Evolutionary conservation across 2,329 filamentous ascomycete genomes (phyloP), one percentile per base, ranked within the genome.

Genomic region (Lecanosticta acicola): DNA sequence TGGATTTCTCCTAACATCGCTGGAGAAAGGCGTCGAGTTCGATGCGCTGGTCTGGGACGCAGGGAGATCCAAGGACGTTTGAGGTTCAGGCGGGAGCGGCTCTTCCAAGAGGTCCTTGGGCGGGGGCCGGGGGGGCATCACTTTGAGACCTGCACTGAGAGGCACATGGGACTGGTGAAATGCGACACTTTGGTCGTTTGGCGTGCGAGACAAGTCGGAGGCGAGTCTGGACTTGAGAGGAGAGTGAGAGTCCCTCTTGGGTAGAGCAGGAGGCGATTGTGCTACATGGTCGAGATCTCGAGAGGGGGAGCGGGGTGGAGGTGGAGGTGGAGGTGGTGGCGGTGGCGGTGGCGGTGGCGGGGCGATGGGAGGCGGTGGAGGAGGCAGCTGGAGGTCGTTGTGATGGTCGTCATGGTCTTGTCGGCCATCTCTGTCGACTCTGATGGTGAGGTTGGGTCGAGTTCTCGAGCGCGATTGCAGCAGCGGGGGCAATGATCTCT

Each of bases 341-440:
- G 39, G 38, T 14, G 29, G 32, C 7, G 20, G 17, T 24, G 37
- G 49, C 43, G 19, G 39, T 24, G 38, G 44, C 33, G 56, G 50
- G 14, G 57, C 55, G 38, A 56, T 58, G 13, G 52, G 48, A 41
- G 57, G 56, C 16, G 53, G 53, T 18, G 53, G 48, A 20, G 52
- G 54, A 26, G 51, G 47, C 37, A 29, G 32, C 3, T 34, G 19
- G 11, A 50, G 41, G 9, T 20, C 18, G 26, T 41, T 29, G 20
- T 47, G 35, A 14, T 21, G 19, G n/a, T 51, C 39, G 35, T 4
- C 16, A 19, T n/a, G n/a, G 32, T 13, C 4, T 5, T 34, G 13
- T 13, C 17, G 13, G 17, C 13, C 17, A 13, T 34, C 13, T 16
- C 17, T 34, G 32, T 37, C 14, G 5, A 37, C 18, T 19, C 14